phyloP scores from a whole-genome alignment of 2,329 filamentous ascomycete species.

The Fusarium siculi region DNA sequence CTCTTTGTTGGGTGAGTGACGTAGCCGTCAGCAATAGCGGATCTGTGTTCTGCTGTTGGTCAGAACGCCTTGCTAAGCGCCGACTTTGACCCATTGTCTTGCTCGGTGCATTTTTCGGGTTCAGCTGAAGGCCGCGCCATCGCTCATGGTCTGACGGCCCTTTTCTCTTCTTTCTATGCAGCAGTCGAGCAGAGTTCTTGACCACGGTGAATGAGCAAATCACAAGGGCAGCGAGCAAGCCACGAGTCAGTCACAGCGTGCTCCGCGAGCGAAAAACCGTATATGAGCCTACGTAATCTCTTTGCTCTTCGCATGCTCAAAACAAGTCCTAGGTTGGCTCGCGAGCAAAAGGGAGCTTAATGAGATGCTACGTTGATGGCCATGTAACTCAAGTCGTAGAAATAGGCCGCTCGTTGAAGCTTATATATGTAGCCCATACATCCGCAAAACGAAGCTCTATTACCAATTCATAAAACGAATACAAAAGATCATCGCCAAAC shows the following conservation, averaged over 20 bases:
- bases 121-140: fast-evolving
- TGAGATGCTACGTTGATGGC: fast-evolving
- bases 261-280: too few relatives aligned
- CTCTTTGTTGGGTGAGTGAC: not conserved
- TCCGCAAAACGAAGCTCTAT: fast-evolving
- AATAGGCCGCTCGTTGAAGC: too few relatives aligned
- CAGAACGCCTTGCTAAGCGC: not conserved
- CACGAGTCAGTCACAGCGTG: too few relatives aligned
- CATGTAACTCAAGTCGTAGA: not conserved
- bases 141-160: not conserved
- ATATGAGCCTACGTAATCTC: fast-evolving
- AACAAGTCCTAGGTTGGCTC: fast-evolving
- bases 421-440: not conserved
- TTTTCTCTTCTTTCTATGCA: fast-evolving
- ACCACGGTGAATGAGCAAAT: not conserved
- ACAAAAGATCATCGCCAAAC: not conserved
- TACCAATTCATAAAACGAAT: too few relatives aligned
- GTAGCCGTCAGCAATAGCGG: fast-evolving
- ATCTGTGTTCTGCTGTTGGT: fast-evolving
- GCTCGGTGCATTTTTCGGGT: not conserved
- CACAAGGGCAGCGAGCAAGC: not conserved
- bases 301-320: not conserved
- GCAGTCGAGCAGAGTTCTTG: fast-evolving
- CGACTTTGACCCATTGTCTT: not conserved
- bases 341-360: not conserved